Evolutionary conservation across 192 early-diverging fungal species (phyloP).

Genomic region (Powellomyces hirtus): DNA sequence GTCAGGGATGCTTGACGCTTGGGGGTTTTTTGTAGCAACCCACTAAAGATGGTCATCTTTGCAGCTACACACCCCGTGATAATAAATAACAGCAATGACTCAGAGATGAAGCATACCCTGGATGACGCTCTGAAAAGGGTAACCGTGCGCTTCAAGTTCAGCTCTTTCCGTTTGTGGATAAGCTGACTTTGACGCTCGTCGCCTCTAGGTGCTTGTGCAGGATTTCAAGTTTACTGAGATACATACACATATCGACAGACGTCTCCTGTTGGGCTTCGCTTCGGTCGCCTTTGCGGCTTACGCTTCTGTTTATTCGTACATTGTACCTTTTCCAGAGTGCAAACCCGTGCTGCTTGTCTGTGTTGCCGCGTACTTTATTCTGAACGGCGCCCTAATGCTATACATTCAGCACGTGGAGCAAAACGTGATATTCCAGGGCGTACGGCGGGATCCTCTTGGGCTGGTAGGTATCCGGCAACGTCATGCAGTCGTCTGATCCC

Average conservation of each 20-base stretch:
- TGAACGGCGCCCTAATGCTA: slow-evolving; percentile 37
- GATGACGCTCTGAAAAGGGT: slow-evolving; percentile 43
- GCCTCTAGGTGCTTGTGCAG: slow-evolving; percentile 32
- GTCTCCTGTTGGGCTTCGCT: slow-evolving; percentile 77
- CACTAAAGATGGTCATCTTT: background rate
- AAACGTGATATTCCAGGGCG: slow-evolving; percentile 42
- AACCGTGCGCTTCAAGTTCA: background rate
- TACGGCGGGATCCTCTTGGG: slow-evolving; percentile 28
- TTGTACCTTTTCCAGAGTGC: slow-evolving; percentile 42
- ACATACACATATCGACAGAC: slow-evolving; percentile 78
- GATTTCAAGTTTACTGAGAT: slow-evolving; percentile 52
- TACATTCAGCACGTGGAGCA: slow-evolving; percentile 36
- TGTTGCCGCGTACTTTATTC: slow-evolving; percentile 35
- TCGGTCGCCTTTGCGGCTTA: slow-evolving; percentile 71
- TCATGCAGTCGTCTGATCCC: too few species aligned
- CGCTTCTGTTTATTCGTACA: slow-evolving; percentile 42
- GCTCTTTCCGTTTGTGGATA: background rate
- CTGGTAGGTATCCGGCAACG: slow-evolving; percentile 22
- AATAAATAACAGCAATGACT: slow-evolving; percentile 35
- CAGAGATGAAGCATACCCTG: slow-evolving; percentile 46
- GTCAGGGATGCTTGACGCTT: too few species aligned
- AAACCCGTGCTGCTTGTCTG: slow-evolving; percentile 34
- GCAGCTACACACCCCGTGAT: slow-evolving; percentile 22
- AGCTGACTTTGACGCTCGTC: background rate
- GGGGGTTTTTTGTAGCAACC: too few species aligned